A percentile compares a stretch with the other conserved stretches of the same genome.
These are phyloP conservation scores for Astrothelium subdiscretum DNA, from an alignment of 495 filamentous ascomycete genomes.

Conservation along the genomic window DNA sequence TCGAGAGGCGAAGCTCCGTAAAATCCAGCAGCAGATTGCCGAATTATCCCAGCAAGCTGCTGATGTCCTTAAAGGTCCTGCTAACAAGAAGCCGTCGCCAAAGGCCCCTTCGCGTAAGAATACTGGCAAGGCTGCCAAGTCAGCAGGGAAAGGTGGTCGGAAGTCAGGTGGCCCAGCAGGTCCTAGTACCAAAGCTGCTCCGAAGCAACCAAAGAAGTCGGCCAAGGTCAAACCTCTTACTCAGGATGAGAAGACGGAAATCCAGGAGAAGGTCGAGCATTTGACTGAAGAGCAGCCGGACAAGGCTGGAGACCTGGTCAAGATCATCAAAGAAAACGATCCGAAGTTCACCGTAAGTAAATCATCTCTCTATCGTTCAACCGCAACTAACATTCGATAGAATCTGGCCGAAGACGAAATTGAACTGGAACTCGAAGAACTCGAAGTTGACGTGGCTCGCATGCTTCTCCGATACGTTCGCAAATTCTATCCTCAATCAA, in stretches of 20 bases:
- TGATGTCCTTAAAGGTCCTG: conserved; percentile 33
- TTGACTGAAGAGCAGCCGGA: conserved; percentile 48
- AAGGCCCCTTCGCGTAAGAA: conserved; percentile 35
- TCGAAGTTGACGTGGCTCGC: conserved; percentile 60
- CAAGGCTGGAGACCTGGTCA: conserved; percentile 67
- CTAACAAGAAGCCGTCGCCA: conserved; percentile 36
- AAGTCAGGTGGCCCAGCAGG: conserved; percentile 23
- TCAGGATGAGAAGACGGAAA: conserved; percentile 74
- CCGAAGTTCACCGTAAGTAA: conserved; percentile 53
- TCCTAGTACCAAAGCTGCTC: conserved; percentile 6
- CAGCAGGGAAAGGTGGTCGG: conserved; percentile 43
- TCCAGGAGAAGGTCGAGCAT: conserved; percentile 60
- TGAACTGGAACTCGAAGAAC: conserved; percentile 80
- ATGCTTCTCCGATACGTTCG: conserved; percentile 68
- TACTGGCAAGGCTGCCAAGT: conserved; percentile 24
- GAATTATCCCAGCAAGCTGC: conserved; percentile 33
- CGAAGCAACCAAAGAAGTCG: conserved; percentile 14
- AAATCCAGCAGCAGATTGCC: conserved; percentile 56
- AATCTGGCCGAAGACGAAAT: conserved; percentile 73
- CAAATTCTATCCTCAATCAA: conserved; percentile 30
- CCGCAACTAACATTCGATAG: conserved; percentile 22
- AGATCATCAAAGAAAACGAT: conserved; percentile 81
- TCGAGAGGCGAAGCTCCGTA: conserved; percentile 40
- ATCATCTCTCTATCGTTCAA: neutral
- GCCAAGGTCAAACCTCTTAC: conserved; percentile 33